Base-by-base conservation (phyloP, 768 basidiomycete species). In the Tulasnella sp. region DNA sequence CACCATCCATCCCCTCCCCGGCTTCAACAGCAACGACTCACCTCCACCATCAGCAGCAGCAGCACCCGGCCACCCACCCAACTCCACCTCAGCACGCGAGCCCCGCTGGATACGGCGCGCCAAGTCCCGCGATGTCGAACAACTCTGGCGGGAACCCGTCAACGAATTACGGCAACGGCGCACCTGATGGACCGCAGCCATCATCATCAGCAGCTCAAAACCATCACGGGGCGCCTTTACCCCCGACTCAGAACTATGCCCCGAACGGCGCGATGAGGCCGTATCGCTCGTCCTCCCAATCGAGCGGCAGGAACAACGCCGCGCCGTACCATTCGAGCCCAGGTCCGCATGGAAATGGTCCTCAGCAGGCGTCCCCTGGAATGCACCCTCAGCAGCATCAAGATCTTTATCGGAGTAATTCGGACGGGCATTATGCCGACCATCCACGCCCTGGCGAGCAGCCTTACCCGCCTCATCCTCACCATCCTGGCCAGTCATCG, bases 331-430 rank as follows among this genome's bases (percentile, higher is more conserved):
- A 48, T 9, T 56, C 75, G 27, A 36, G 44, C 46, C 42, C 40
- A 42, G 42, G 42, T 76, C 46, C 42, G 36, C 75, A 76, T 21
- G 44, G n/a, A 24, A 52, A 52, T 10, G 52, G 52, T 52, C 52
- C 52, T 24, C 62, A 18, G 62, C 62, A 68, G 52, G 24, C 71
- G 72, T 79, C 74, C 71, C 78, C 78, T 44, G 71, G 72, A 73
- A 73, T 79, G 74, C 73, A 80, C 79, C 79, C 74, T 44, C 79
- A 52, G 46, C 44, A 34, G 36, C 79, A 46, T 36, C n/a, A 56
- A 19, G 72, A 73, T 34, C 44, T 74, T 6, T 46, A 75, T 80
- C 79, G 79, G n/a, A n/a, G 72, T 39, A 73, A 80, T 24, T 56
- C 74, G 24, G 74, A 56, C 48, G 73, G 58, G 76, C 74, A 80